Conservation (phyloP, 306 rosid species). For the Trichosanthes truncata region DNA sequence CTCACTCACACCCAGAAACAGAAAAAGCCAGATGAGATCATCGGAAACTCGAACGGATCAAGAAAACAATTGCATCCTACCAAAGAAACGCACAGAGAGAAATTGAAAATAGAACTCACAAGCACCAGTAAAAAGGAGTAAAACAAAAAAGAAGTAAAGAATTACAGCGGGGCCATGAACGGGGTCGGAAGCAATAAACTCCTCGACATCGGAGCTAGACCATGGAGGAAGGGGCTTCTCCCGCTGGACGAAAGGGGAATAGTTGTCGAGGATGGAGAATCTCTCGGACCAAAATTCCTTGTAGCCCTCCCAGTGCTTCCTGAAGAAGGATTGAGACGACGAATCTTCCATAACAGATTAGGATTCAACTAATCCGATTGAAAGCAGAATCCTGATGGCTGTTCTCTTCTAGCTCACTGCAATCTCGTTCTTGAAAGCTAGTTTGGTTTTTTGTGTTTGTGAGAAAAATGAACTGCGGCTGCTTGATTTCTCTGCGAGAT, state of each 20-base stretch:
- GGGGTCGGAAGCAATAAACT: conserved; percentile 65
- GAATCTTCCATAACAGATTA: conserved; percentile 26
- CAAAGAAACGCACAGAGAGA: too few relatives aligned
- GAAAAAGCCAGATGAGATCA: not conserved
- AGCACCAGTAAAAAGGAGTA: too few relatives aligned
- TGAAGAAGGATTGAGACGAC: conserved; percentile 33
- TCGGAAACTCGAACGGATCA: not conserved
- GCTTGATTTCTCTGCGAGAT: not conserved
- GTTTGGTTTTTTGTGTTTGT: not conserved
- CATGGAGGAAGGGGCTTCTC: conserved; percentile 53
- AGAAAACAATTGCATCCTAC: too few relatives aligned
- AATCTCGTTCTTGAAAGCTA: not conserved
- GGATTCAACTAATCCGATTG: not conserved
- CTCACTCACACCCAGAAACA: not conserved
- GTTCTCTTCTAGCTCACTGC: not conserved
- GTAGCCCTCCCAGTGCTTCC: conserved; percentile 40
- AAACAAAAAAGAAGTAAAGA: not conserved
- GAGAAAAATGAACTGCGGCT: not conserved
- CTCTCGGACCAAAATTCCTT: conserved; percentile 62
- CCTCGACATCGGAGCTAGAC: conserved; percentile 58
- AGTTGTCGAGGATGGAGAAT: conserved; percentile 47
- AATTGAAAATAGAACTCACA: too few relatives aligned
- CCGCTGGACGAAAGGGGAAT: conserved; percentile 40
- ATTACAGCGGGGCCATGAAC: conserved; percentile 64
- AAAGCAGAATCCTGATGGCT: not conserved